These are phyloP conservation scores for Colletotrichum orbiculare DNA, from an alignment of 2,329 filamentous ascomycete genomes.

Conservation along the genomic window DNA sequence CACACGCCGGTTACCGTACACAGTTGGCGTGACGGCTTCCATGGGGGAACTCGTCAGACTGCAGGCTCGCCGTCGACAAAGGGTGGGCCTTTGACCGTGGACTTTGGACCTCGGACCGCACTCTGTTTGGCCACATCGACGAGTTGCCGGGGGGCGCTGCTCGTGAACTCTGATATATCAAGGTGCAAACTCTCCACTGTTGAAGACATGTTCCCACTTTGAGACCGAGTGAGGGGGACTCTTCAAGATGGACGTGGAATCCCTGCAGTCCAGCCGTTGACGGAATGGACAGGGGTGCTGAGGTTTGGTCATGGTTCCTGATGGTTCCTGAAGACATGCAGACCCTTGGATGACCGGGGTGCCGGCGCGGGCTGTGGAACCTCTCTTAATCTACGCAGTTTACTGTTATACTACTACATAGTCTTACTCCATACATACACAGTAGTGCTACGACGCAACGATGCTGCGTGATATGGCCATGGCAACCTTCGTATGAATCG, in stretches of 20 bases:
- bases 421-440: too few species aligned
- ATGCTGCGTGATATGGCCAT: too few species aligned
- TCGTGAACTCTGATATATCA: slow-evolving; percentile 19
- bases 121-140: not conserved
- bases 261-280: slow-evolving; percentile 24
- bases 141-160: too few species aligned
- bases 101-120: slow-evolving; percentile 3
- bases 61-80: too few species aligned
- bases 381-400: not conserved
- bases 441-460: too few species aligned
- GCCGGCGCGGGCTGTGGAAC: slow-evolving; percentile 4
- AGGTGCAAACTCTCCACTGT: slow-evolving; percentile 25
- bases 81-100: slow-evolving; percentile 7
- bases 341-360: too few species aligned
- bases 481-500: too few species aligned
- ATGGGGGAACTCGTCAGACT: not conserved
- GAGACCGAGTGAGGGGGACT: not conserved
- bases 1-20: too few species aligned
- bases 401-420: too few species aligned
- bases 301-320: not conserved
- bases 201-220: not conserved
- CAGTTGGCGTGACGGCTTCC: not conserved
- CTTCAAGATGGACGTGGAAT: not conserved
- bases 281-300: slow-evolving; percentile 12
- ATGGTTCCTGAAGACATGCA: too few species aligned